Evolutionary conservation across 345 rosid genomes (phyloP).

Genomic region (Populus simonii): DNA sequence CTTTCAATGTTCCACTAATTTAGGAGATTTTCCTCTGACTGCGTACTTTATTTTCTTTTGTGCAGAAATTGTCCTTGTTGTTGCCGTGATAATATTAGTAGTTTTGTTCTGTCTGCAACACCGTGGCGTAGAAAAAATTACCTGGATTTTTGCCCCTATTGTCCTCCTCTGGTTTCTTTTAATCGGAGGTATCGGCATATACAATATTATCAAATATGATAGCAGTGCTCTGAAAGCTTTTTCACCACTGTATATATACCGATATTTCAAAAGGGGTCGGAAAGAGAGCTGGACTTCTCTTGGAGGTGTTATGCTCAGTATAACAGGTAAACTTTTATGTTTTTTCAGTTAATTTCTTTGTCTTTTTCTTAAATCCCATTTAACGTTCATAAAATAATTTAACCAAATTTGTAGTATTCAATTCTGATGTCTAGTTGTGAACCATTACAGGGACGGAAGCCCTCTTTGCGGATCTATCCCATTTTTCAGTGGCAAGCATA

Average conservation of each 20-base stretch:
- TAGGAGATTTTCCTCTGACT: not conserved
- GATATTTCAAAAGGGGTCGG: slow-evolving; percentile 66
- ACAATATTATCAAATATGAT: slow-evolving; percentile 66
- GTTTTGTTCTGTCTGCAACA: slow-evolving; percentile 87
- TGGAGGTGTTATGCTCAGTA: slow-evolving; percentile 86
- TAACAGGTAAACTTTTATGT: slow-evolving; percentile 50
- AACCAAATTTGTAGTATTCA: not conserved
- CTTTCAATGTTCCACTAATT: not conserved
- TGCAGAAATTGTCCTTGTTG: slow-evolving; percentile 62
- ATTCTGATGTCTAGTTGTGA: not conserved
- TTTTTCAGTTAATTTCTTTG: not conserved
- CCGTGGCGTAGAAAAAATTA: slow-evolving; percentile 75
- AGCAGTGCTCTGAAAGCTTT: slow-evolving; percentile 69
- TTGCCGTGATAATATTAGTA: slow-evolving; percentile 64
- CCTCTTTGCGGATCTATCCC: slow-evolving; percentile 40
- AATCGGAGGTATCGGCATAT: slow-evolving; percentile 74
- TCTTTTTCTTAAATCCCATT: not conserved
- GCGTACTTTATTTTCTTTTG: slow-evolving; percentile 7
- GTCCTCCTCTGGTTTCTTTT: slow-evolving; percentile 84
- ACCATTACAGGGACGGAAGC: slow-evolving; percentile 42
- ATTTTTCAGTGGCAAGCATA: slow-evolving; percentile 39
- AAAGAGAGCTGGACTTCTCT: slow-evolving; percentile 68
- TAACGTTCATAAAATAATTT: not conserved
- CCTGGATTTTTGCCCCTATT: slow-evolving; percentile 89
- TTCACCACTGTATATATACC: slow-evolving; percentile 69